phyloP scores from a whole-genome alignment of 1,284 basidiomycete species.

The Ganoderma resinaceum region DNA sequence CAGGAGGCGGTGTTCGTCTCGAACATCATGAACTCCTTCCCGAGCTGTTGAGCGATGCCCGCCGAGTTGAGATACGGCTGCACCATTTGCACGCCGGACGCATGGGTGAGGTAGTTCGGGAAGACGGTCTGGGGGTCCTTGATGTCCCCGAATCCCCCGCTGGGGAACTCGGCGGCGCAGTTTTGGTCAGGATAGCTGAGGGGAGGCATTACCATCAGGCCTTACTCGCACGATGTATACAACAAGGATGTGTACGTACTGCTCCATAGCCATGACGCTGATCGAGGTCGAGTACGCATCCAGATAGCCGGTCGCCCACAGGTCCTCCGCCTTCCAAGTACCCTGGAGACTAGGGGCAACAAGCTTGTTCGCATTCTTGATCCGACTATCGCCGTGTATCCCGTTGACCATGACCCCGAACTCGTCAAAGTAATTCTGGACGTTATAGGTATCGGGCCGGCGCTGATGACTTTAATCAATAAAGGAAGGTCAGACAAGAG shows the following conservation, averaged over 20 bases:
- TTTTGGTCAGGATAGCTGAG: slow-evolving; percentile 58
- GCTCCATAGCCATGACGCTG: slow-evolving; percentile 53
- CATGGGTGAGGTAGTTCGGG: slow-evolving; percentile 64
- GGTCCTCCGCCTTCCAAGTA: slow-evolving; percentile 51
- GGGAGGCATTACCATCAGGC: neutral
- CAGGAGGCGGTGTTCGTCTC: slow-evolving; percentile 87
- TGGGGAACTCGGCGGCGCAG: slow-evolving; percentile 42
- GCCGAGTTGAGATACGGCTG: slow-evolving; percentile 58
- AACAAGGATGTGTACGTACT: slow-evolving; percentile 42
- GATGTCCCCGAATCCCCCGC: slow-evolving; percentile 34
- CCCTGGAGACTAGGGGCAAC: slow-evolving; percentile 59
- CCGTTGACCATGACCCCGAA: slow-evolving; percentile 51
- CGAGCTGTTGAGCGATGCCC: slow-evolving; percentile 47
- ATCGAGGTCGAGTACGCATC: slow-evolving; percentile 47
- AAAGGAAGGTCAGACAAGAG: neutral
- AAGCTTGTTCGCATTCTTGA: slow-evolving; percentile 46
- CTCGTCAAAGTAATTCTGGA: slow-evolving; percentile 56
- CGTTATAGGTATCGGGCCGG: slow-evolving; percentile 47
- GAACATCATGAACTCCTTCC: slow-evolving; percentile 67
- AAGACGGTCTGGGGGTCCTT: slow-evolving; percentile 61
- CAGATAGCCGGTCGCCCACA: slow-evolving; percentile 56
- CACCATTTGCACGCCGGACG: slow-evolving; percentile 53
- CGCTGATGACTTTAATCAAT: slow-evolving; percentile 39
- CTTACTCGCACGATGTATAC: neutral
- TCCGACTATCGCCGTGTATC: slow-evolving; percentile 46